These are phyloP conservation scores for Verticillium alfalfae DNA, from an alignment of 2,329 filamentous ascomycete genomes.

Conservation along the genomic window DNA sequence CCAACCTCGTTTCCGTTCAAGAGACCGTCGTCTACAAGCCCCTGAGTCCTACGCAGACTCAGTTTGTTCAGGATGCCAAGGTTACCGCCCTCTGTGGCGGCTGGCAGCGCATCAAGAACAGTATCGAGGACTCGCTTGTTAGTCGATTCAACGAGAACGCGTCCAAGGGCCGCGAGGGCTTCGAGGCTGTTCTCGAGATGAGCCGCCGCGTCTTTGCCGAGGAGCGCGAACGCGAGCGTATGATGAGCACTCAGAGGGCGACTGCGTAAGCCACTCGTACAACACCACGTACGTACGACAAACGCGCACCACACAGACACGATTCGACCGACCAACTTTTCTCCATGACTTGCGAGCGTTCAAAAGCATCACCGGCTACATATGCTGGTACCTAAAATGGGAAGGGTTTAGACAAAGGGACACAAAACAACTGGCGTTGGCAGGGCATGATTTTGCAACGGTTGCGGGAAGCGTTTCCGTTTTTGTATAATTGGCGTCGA, in stretches of 20 bases:
- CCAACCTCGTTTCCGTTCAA: slow-evolving; percentile 83
- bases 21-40: slow-evolving; percentile 89
- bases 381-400: background rate
- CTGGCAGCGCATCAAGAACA: slow-evolving; percentile 95
- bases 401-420: background rate
- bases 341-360: background rate
- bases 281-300: background rate
- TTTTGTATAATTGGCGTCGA: background rate
- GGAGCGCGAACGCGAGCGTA: slow-evolving; percentile 62
- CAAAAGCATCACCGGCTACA: background rate
- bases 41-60: slow-evolving; percentile 53
- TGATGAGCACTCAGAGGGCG: slow-evolving; percentile 7
- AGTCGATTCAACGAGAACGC: slow-evolving; percentile 90
- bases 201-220: slow-evolving; percentile 87
- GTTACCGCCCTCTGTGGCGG: slow-evolving; percentile 93
- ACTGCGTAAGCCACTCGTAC: background rate
- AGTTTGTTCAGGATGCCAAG: slow-evolving; percentile 83
- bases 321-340: background rate
- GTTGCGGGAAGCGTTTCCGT: background rate
- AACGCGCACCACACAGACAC: background rate
- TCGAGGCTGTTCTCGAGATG: slow-evolving; percentile 92
- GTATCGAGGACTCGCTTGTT: slow-evolving; percentile 88
- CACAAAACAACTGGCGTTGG: background rate
- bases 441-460: background rate
- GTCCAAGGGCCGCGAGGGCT: slow-evolving; percentile 82